phyloP scores from a whole-genome alignment of 148 eudicot species.

The Amaranthus palmeri region DNA sequence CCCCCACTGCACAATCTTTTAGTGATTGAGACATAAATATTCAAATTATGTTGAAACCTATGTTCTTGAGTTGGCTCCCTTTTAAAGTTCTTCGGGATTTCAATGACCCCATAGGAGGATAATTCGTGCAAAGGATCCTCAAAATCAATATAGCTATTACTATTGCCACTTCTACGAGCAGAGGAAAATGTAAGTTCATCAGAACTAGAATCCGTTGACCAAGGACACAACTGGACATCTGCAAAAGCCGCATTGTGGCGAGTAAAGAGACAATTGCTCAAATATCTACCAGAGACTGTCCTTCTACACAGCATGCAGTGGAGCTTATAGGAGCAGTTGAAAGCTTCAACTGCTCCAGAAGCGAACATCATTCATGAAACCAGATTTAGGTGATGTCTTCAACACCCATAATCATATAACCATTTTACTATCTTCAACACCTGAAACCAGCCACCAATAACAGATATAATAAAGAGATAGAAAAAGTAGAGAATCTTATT shows the following conservation, averaged over 20 bases:
- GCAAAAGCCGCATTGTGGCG: slow-evolving; percentile 39
- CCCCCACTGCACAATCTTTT: slow-evolving; percentile 47
- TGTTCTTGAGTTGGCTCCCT: slow-evolving; percentile 41
- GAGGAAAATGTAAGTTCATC: slow-evolving; percentile 28
- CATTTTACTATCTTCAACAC: no score
- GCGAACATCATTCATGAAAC: no score
- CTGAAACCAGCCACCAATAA: no score
- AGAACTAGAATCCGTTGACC: slow-evolving; percentile 36
- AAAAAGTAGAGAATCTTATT: no score
- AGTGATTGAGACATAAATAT: slow-evolving; percentile 45
- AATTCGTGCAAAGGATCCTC: slow-evolving; percentile 19
- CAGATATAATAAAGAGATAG: no score
- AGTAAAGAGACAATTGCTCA: slow-evolving; percentile 17
- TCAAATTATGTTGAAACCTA: slow-evolving; percentile 50
- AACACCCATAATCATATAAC: no score
- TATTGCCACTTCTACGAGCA: neutral
- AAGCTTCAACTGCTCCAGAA: no score
- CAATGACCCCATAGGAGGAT: slow-evolving; percentile 34
- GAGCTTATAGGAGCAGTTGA: no score
- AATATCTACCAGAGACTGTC: slow-evolving; percentile 31
- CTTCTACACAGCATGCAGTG: slow-evolving; percentile 4
- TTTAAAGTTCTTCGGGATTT: slow-evolving; percentile 30
- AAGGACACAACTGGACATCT: slow-evolving; percentile 34
- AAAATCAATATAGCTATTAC: neutral
- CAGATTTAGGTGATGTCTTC: no score